These are phyloP conservation scores for Ceratorhiza oryzae-sativae DNA, from an alignment of 1,284 basidiomycete species.

Conservation along the genomic window DNA sequence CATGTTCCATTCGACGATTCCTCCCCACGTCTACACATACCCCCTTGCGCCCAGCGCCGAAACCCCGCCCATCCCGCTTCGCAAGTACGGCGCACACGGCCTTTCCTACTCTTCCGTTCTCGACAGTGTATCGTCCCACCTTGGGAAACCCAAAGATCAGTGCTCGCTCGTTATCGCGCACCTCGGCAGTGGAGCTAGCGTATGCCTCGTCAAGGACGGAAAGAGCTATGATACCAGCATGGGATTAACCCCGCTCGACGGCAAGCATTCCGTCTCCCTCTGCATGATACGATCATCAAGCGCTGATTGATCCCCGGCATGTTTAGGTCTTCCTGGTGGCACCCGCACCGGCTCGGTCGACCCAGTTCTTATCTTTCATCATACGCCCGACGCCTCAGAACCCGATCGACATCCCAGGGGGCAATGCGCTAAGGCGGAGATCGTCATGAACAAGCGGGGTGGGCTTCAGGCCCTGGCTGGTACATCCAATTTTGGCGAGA, in stretches of 20 bases:
- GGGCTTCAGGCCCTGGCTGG: constrained; percentile 74
- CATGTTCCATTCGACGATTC: constrained; percentile 80
- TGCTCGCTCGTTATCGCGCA: constrained; percentile 80
- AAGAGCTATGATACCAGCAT: constrained; percentile 81
- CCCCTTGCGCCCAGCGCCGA: constrained; percentile 72
- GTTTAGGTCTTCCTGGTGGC: constrained; percentile 76
- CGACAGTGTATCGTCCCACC: constrained; percentile 62
- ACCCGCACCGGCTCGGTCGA: constrained; percentile 84
- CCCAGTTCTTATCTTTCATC: constrained; percentile 86
- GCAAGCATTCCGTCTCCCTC: too few relatives aligned
- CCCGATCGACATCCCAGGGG: constrained; percentile 56
- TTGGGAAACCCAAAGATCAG: constrained; percentile 60
- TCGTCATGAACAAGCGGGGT: constrained; percentile 55
- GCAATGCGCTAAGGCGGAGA: not conserved
- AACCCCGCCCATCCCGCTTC: constrained; percentile 66
- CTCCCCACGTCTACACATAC: constrained; percentile 76
- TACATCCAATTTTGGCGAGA: constrained; percentile 75
- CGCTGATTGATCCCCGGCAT: too few relatives aligned
- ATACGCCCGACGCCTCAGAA: constrained; percentile 79
- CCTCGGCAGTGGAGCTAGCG: constrained; percentile 86
- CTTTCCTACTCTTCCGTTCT: constrained; percentile 53
- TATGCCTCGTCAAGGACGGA: constrained; percentile 73
- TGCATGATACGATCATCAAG: too few relatives aligned
- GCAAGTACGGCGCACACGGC: constrained; percentile 91
- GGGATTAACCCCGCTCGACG: constrained; percentile 79